Percentiles rank a stretch among this genome's conserved stretches.
Conservation (phyloP, 2,329 filamentous ascomycete species). For the Epichloe aotearoae region DNA sequence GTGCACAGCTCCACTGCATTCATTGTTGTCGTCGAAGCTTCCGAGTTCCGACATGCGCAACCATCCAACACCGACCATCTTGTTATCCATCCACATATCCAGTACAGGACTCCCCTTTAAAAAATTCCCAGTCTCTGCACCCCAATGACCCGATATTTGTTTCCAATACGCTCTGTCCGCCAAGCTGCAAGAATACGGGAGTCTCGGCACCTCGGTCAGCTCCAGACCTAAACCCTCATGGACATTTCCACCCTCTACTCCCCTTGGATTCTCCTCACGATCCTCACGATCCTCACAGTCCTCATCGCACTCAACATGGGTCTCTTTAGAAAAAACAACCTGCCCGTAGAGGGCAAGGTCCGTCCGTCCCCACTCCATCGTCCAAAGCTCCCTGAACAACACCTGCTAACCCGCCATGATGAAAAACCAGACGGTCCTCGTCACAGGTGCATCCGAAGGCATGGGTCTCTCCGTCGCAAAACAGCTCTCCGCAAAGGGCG, state of each 20-base stretch:
- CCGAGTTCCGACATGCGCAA: too few relatives aligned
- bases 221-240: slow-evolving; percentile 1
- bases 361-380: slow-evolving; percentile 9
- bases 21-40: too few relatives aligned
- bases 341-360: slow-evolving; percentile 77
- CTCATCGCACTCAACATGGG: slow-evolving; percentile 42
- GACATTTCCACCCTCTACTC: slow-evolving; percentile 2
- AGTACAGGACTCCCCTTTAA: too few relatives aligned
- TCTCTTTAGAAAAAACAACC: slow-evolving; percentile 56
- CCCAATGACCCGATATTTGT: background rate
- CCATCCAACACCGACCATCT: too few relatives aligned
- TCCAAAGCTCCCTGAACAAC: background rate
- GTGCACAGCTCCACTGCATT: background rate
- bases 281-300: slow-evolving; percentile 20
- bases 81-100: too few relatives aligned
- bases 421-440: slow-evolving; percentile 56
- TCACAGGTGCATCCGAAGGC: slow-evolving; percentile 88
- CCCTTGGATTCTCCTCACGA: slow-evolving; percentile 12
- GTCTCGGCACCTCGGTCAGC: background rate
- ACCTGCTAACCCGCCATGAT: slow-evolving; percentile 1
- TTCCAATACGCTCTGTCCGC: background rate
- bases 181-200: background rate
- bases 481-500: slow-evolving; percentile 68
- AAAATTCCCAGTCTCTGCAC: background rate
- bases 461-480: slow-evolving; percentile 69